These are phyloP conservation scores for Xylaria acuta DNA, from an alignment of 495 filamentous ascomycete species.

Conservation along the genomic window DNA sequence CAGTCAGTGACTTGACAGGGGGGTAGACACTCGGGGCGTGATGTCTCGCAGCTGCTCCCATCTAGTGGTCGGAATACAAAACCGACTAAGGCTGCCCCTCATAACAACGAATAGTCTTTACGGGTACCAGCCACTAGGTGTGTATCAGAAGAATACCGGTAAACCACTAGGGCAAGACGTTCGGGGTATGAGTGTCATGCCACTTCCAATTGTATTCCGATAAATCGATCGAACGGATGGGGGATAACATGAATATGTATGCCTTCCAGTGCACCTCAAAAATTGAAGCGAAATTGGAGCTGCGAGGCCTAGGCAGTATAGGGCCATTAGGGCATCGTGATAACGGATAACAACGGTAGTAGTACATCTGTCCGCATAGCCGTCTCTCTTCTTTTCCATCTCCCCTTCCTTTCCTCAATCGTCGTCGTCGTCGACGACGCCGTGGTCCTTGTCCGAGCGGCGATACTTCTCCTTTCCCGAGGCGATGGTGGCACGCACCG, in stretches of 20 bases:
- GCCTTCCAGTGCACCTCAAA: not conserved
- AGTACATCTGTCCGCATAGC: not conserved
- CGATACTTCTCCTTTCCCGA: slow-evolving; percentile 79
- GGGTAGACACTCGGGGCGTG: not conserved
- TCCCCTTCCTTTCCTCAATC: slow-evolving; percentile 16
- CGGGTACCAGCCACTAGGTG: not conserved
- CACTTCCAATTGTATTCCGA: not conserved
- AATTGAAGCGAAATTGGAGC: not conserved
- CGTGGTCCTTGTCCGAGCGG: slow-evolving; percentile 64
- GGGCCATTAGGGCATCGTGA: not conserved
- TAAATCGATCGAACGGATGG: not conserved
- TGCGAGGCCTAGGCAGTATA: not conserved
- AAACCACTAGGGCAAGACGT: not conserved
- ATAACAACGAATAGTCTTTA: not conserved
- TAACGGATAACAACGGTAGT: not conserved
- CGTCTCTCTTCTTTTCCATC: not conserved
- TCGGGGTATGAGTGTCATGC: not conserved
- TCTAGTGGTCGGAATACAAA: not conserved
- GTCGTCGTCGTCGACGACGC: slow-evolving; percentile 41
- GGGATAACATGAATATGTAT: not conserved
- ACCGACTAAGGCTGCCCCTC: not conserved
- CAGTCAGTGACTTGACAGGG: not conserved
- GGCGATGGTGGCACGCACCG: slow-evolving; percentile 77
- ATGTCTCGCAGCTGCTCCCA: not conserved
- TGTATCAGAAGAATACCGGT: not conserved